Evolutionary conservation across 1,139 yeast genomes (phyloP).

Genomic region (Keqinozyma sinolaborantium): DNA sequence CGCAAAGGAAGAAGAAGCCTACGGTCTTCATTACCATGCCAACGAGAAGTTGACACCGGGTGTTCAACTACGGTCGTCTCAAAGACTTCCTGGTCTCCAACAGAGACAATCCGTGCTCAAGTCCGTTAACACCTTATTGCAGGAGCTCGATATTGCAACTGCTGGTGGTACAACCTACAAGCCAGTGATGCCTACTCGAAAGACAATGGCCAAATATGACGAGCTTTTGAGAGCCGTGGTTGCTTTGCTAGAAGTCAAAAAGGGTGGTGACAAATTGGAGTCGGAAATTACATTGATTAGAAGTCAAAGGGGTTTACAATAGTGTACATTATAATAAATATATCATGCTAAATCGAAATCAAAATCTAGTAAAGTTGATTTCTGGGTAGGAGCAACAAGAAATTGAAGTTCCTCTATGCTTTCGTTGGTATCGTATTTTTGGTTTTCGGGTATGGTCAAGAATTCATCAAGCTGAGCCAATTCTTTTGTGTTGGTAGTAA

Average conservation of each 20-base stretch:
- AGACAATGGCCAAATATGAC: constrained; percentile 77
- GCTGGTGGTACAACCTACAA: constrained; percentile 51
- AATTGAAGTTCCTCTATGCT: constrained; percentile 4
- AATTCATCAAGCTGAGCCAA: constrained; percentile 6
- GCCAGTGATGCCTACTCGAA: constrained; percentile 87
- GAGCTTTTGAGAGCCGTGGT: constrained; percentile 69
- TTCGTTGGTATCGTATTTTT: constrained; percentile 5
- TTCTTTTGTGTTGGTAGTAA: constrained; percentile 8
- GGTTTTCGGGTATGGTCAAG: constrained; percentile 9
- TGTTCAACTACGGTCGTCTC: constrained; percentile 73
- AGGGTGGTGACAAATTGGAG: constrained; percentile 82
- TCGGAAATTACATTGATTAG: constrained; percentile 68
- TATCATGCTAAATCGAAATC: constrained; percentile 6
- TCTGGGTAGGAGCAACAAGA: constrained; percentile 1
- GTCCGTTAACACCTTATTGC: constrained; percentile 68
- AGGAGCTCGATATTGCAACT: constrained; percentile 75
- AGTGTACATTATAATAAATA: not conserved
- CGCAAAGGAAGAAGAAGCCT: constrained; percentile 77
- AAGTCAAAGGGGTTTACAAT: constrained; percentile 35
- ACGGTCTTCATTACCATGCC: constrained; percentile 79
- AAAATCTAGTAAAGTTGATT: constrained; percentile 2
- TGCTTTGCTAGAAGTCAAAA: constrained; percentile 76
- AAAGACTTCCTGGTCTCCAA: constrained; percentile 42
- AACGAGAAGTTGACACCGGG: constrained; percentile 74
- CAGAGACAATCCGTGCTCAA: constrained; percentile 64